Base-by-base conservation (phyloP, 2,329 filamentous ascomycete genomes). In the Alternaria hordeiaustralica region DNA sequence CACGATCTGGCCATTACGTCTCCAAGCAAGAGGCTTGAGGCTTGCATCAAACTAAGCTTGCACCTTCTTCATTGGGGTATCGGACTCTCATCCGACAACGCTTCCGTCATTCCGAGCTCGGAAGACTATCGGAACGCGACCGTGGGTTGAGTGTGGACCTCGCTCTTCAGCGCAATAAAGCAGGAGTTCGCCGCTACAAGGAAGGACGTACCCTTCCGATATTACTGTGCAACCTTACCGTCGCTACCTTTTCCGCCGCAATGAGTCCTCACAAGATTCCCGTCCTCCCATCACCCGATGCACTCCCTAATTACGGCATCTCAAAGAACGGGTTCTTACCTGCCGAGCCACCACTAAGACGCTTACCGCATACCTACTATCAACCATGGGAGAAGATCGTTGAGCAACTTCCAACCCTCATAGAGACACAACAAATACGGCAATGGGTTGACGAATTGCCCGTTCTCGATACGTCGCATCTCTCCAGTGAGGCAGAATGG, bases 301-400 rank as follows among this genome's bases (percentile, higher is more conserved):
- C 71, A 9, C 84, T 93, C 56, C 85, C 88, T 76, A 89, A 93
- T 78, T 97, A 96, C 82, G 92, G 90, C 81, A 88, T 93, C 76
- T 92, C 90, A 67, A 86, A 88, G 61, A 87, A 91, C 79, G 94
- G 93, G 70, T 97, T 97, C 81, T 86, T 97, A 47, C 92, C 94
- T 2, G 84, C 90, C 60, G 88, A 90, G 65, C 81, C 90, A 26
- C 93, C 93, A 33, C 82, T 97, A 66, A 88, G 89, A 63, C 84
- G 87, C 60, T 87, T 97, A 13, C 90, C 92, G 13, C 90, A 96
- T 71, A 88, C 89, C 5, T 96, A 96, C 82, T 97, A 97, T 80
- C 89, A 91, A 79, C 91, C 92, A 76, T 97, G 94, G 94, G 94
- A 97, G 81, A 86, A 89, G 47, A 87, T 96, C 53, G 87, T 89